A percentile compares a stretch with the other conserved stretches of the same genome.
Evolutionary conservation across 257 asterid genomes (phyloP).

Genomic region (Capsicum chinense): DNA sequence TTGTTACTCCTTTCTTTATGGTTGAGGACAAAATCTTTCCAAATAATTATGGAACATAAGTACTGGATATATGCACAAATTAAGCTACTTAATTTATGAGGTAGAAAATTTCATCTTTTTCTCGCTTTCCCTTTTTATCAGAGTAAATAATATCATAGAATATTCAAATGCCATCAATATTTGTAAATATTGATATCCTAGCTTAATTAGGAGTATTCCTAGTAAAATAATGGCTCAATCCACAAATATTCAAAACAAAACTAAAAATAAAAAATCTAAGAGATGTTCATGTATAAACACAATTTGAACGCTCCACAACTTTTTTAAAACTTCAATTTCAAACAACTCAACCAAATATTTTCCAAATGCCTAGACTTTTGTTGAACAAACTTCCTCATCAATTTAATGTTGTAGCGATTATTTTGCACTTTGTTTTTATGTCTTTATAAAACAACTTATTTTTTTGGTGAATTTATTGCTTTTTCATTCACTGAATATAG

Average conservation of each 20-base stretch:
- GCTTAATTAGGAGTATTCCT: background rate
- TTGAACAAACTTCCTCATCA: background rate
- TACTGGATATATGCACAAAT: background rate
- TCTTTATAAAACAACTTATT: too few relatives aligned
- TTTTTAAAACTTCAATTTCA: background rate
- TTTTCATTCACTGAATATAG: too few relatives aligned
- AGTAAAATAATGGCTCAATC: background rate
- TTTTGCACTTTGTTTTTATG: too few relatives aligned
- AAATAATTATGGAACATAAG: background rate
- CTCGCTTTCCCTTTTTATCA: background rate
- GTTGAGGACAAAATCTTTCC: background rate
- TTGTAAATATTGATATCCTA: background rate
- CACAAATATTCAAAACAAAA: too few relatives aligned
- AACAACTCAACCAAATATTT: background rate
- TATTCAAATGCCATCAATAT: background rate
- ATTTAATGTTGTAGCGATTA: background rate
- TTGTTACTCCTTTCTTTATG: background rate
- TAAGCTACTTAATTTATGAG: background rate
- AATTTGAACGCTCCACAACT: background rate
- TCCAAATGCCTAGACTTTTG: conserved; percentile 1
- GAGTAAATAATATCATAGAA: background rate
- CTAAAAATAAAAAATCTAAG: background rate
- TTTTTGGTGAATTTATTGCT: background rate
- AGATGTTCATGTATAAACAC: background rate
- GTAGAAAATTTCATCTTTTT: background rate